Evolutionary conservation across 306 rosid species (phyloP).

Genomic region (Cyamopsis tetragonoloba): DNA sequence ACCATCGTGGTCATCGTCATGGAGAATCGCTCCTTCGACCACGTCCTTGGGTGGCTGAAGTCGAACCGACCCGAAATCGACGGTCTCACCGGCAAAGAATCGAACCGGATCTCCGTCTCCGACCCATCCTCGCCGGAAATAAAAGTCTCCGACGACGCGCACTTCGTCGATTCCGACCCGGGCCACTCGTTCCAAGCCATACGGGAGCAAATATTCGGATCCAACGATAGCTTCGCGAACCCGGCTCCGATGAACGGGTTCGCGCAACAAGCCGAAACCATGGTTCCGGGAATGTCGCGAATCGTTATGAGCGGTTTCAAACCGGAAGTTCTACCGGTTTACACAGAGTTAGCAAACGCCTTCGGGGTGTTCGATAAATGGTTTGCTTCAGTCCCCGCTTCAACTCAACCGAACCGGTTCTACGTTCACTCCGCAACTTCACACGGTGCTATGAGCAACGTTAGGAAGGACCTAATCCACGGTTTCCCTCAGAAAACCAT

Average conservation of each 20-base stretch:
- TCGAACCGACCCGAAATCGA: slow-evolving; percentile 72
- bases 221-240: slow-evolving; percentile 34
- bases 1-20: slow-evolving; percentile 74
- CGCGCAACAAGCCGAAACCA: slow-evolving; percentile 74
- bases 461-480: slow-evolving; percentile 64
- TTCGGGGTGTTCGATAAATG: slow-evolving; percentile 75
- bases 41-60: slow-evolving; percentile 80
- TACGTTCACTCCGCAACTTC: slow-evolving; percentile 95
- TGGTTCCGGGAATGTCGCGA: slow-evolving; percentile 29
- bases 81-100: slow-evolving; percentile 66
- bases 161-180: slow-evolving; percentile 69
- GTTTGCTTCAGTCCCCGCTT: slow-evolving; percentile 92
- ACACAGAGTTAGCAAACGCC: slow-evolving; percentile 55
- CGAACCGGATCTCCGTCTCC: slow-evolving; percentile 44
- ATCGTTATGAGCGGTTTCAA: slow-evolving; percentile 89
- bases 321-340: slow-evolving; percentile 61
- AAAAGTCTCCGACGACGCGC: slow-evolving; percentile 53
- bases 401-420: slow-evolving; percentile 92
- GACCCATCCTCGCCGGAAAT: slow-evolving; percentile 41
- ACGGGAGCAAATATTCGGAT: slow-evolving; percentile 82
- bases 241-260: slow-evolving; percentile 85
- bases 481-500: slow-evolving; percentile 88
- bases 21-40: slow-evolving; percentile 99
- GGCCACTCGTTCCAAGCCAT: slow-evolving; percentile 96
- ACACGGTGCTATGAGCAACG: slow-evolving; percentile 87